Evolutionary conservation across 306 rosid genomes (phyloP).

Genomic region (Parietaria judaica): DNA sequence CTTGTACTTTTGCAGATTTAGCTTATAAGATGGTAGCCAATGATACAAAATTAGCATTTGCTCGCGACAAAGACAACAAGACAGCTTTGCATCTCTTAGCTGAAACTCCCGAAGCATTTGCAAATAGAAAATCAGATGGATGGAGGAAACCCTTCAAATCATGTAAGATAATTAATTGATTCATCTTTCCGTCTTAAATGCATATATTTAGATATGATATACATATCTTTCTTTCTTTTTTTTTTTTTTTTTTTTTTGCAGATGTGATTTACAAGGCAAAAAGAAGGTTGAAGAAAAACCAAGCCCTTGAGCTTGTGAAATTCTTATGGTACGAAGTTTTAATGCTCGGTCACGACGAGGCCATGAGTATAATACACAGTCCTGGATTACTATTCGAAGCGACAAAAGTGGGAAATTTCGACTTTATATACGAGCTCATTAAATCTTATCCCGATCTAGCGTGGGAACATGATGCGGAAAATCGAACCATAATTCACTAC

Average conservation of each 20-base stretch:
- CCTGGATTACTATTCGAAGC: slow-evolving; percentile 14
- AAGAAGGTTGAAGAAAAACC: slow-evolving; percentile 1
- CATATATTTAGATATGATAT: too few species aligned
- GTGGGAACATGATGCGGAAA: slow-evolving; percentile 8
- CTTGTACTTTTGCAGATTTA: slow-evolving; percentile 1
- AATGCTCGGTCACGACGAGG: neutral
- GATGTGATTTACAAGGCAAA: neutral
- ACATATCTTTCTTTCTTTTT: too few species aligned
- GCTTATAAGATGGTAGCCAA: slow-evolving; percentile 5
- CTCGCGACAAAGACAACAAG: neutral
- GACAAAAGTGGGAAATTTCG: slow-evolving; percentile 22
- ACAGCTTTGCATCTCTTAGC: slow-evolving; percentile 21
- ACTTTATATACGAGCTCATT: slow-evolving; percentile 16
- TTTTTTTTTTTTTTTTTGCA: neutral
- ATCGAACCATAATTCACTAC: slow-evolving; percentile 18
- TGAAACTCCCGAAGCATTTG: slow-evolving; percentile 5
- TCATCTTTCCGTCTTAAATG: too few species aligned
- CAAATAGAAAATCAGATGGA: neutral
- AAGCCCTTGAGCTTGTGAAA: slow-evolving; percentile 13
- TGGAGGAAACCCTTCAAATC: neutral
- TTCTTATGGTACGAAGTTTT: slow-evolving; percentile 6
- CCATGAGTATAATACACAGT: neutral
- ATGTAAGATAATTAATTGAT: slow-evolving; percentile 4
- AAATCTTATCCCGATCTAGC: slow-evolving; percentile 16
- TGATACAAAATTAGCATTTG: slow-evolving; percentile 4